Conservation (phyloP, 1,139 yeast genomes). For the Yamadazyma atmosphaerica region DNA sequence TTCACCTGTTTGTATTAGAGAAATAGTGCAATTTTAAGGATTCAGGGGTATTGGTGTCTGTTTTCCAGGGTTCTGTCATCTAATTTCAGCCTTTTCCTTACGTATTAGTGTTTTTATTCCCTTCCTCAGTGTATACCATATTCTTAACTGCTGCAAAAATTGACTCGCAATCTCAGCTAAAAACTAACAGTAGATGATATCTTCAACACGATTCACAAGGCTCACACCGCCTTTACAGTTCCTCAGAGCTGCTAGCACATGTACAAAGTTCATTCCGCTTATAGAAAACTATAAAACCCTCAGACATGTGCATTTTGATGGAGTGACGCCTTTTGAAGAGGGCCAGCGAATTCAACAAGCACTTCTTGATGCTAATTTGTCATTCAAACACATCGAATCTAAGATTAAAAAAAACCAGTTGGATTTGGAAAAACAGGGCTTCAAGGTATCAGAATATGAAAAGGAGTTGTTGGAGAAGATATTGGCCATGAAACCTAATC, state of each 20-base stretch:
- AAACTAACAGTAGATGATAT: too few relatives aligned
- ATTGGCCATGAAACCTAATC: conserved; percentile 55
- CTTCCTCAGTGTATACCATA: too few relatives aligned
- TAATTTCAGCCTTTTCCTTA: too few relatives aligned
- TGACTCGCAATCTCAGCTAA: too few relatives aligned
- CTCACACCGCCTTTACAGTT: too few relatives aligned
- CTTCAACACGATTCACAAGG: too few relatives aligned
- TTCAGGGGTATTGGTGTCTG: too few relatives aligned
- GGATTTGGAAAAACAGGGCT: conserved; percentile 40
- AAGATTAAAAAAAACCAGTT: conserved; percentile 44
- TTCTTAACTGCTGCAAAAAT: too few relatives aligned
- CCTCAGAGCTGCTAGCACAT: conserved; percentile 11
- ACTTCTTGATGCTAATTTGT: conserved; percentile 61
- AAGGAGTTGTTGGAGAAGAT: conserved; percentile 43
- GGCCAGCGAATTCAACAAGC: conserved; percentile 66
- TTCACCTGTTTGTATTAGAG: too few relatives aligned
- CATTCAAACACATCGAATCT: conserved; percentile 55
- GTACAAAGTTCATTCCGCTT: conserved; percentile 31
- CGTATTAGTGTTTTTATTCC: too few relatives aligned
- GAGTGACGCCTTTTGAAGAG: conserved; percentile 51
- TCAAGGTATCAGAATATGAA: conserved; percentile 47
- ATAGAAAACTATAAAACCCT: conserved; percentile 38
- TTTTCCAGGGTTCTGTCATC: too few relatives aligned
- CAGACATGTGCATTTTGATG: conserved; percentile 65
- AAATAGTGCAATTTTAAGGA: too few relatives aligned